Evolutionary conservation across 208 protist species (phyloP).

Genomic region (Acanthamoeba sp.): DNA sequence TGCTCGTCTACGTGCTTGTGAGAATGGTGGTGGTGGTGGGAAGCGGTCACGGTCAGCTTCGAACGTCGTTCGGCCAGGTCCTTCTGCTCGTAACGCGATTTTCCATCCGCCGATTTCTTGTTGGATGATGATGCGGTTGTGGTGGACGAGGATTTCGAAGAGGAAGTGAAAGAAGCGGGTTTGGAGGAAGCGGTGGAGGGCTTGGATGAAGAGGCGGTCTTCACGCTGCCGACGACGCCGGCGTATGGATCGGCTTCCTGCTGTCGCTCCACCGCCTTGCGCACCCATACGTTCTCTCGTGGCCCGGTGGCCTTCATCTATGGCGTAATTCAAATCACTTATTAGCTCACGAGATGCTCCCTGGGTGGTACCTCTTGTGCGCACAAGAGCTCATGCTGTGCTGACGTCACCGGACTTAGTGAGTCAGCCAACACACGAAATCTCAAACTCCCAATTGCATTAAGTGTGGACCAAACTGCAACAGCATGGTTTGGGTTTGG

Average conservation of each 20-base stretch:
- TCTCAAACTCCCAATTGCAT: background rate
- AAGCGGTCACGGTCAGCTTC: background rate
- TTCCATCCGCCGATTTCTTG: background rate
- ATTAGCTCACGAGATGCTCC: background rate
- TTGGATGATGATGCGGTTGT: background rate
- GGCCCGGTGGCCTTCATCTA: background rate
- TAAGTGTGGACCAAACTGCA: too few relatives aligned
- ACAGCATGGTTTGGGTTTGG: too few relatives aligned
- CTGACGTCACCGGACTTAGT: background rate
- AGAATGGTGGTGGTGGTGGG: background rate
- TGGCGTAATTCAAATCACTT: background rate
- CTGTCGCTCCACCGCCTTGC: conserved; percentile 2
- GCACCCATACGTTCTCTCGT: background rate
- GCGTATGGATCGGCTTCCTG: background rate
- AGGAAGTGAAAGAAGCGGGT: background rate
- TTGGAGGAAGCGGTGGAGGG: background rate
- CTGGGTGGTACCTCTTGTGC: too few relatives aligned
- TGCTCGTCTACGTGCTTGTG: background rate
- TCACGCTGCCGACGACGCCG: background rate
- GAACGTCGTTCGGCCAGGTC: background rate
- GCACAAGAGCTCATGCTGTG: background rate
- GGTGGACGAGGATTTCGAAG: background rate
- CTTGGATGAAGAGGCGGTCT: background rate
- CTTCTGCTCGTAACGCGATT: background rate
- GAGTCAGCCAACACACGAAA: background rate